Conservation (phyloP, 352 stramenopile species). For the Aphanomyces cochlioides region DNA sequence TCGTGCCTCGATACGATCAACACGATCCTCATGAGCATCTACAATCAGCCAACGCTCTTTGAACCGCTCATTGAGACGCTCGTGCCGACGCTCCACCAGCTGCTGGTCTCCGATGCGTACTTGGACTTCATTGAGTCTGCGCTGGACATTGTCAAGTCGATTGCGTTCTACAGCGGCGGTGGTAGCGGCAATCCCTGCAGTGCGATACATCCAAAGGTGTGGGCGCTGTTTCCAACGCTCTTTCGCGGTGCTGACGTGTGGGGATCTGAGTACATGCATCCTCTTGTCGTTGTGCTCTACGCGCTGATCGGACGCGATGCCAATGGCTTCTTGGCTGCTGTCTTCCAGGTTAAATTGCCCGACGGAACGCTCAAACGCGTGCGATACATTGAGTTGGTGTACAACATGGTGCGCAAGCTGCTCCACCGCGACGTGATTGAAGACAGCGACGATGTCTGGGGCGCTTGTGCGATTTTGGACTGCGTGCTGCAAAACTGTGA, state of each 20-base stretch:
- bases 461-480: conserved; percentile 65
- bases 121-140: conserved; percentile 31
- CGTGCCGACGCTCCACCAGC: conserved; percentile 18
- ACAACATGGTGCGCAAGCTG: conserved; percentile 74
- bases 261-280: conserved; percentile 28
- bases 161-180: conserved; percentile 20
- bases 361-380: conserved; percentile 36
- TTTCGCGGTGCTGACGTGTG: conserved; percentile 26
- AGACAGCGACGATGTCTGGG: conserved; percentile 70
- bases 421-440: conserved; percentile 43
- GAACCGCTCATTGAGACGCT: conserved; percentile 28
- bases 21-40: conserved; percentile 31
- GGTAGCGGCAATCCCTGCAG: too few relatives aligned
- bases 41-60: conserved; percentile 28
- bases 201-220: conserved; percentile 29
- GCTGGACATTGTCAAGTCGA: conserved; percentile 30
- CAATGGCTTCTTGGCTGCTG: conserved; percentile 7
- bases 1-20: conserved; percentile 31
- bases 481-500: conserved; percentile 82
- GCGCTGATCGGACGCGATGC: conserved; percentile 27
- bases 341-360: conserved; percentile 38
- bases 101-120: conserved; percentile 25
- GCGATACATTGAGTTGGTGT: conserved; percentile 75
- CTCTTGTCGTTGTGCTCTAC: conserved; percentile 22
- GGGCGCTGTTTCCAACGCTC: conserved; percentile 27